Conservation (phyloP, 352 stramenopile species). For the Globisporangium middletonii region DNA sequence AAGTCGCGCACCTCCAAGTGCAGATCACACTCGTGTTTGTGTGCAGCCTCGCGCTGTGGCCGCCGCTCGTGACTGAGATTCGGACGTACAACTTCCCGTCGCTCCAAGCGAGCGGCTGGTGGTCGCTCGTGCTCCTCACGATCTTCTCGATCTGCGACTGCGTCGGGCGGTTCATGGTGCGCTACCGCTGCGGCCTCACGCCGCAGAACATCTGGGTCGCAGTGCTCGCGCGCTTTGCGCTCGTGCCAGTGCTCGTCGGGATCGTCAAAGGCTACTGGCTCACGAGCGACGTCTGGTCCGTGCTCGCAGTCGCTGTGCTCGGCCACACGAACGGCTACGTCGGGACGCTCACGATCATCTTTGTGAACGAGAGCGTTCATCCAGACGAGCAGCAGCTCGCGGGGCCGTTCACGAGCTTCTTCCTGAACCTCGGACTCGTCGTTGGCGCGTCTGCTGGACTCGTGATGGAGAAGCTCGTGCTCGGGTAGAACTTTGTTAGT, state of each 20-base stretch:
- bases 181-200: conserved; percentile 55
- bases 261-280: conserved; percentile 68
- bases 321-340: conserved; percentile 79
- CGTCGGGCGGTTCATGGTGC: conserved; percentile 62
- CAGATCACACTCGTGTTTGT: conserved; percentile 74
- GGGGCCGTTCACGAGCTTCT: conserved; percentile 80
- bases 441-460: conserved; percentile 62
- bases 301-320: conserved; percentile 62
- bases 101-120: conserved; percentile 69
- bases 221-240: conserved; percentile 45
- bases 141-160: conserved; percentile 74
- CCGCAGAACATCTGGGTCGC: conserved; percentile 59
- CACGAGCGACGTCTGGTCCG: conserved; percentile 65
- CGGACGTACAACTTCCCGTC: conserved; percentile 71
- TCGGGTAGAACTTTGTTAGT: conserved; percentile 18
- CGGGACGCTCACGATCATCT: conserved; percentile 73
- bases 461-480: conserved; percentile 51
- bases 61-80: conserved; percentile 78
- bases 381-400: conserved; percentile 63
- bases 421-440: conserved; percentile 81
- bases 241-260: conserved; percentile 63
- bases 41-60: conserved; percentile 67
- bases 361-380: conserved; percentile 77
- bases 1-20: conserved; percentile 55
- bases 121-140: conserved; percentile 75